Evolutionary conservation across 192 early-diverging fungal genomes (phyloP).

Genomic region (Mortierella alpina): DNA sequence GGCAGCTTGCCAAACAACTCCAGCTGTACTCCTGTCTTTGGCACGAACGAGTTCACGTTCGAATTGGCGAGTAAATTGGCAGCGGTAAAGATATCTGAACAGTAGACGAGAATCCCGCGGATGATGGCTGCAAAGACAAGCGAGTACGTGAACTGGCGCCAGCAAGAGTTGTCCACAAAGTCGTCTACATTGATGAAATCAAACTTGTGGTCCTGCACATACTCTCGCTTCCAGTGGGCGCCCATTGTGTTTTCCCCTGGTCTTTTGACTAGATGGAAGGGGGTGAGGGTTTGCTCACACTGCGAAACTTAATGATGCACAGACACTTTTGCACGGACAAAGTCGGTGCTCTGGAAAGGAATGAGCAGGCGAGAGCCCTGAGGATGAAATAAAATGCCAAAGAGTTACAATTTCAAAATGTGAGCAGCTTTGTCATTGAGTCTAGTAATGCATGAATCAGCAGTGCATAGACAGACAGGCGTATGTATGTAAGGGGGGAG

Average conservation of each 20-base stretch:
- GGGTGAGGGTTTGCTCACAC: not conserved
- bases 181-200: conserved; percentile 87
- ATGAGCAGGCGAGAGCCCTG: conserved; percentile 14
- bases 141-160: conserved; percentile 60
- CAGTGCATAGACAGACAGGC: not conserved
- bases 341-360: not conserved
- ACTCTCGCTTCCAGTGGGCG: conserved; percentile 82
- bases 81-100: conserved; percentile 85
- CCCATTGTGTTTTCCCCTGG: conserved; percentile 11
- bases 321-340: not conserved
- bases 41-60: conserved; percentile 37
- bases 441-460: too few species aligned
- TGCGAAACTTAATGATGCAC: not conserved
- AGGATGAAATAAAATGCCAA: conserved; percentile 1
- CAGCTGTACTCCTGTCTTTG: conserved; percentile 10
- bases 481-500: not conserved
- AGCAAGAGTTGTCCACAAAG: conserved; percentile 62
- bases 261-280: not conserved
- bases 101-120: conserved; percentile 79
- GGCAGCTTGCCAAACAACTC: conserved; percentile 50
- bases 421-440: too few species aligned
- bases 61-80: conserved; percentile 66
- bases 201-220: conserved; percentile 86
- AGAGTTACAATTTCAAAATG: too few species aligned
- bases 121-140: conserved; percentile 72